Evolutionary conservation across 495 filamentous ascomycete species (phyloP), one percentile per base, ranked within the genome.

Genomic region (Rhypophila decipiens): DNA sequence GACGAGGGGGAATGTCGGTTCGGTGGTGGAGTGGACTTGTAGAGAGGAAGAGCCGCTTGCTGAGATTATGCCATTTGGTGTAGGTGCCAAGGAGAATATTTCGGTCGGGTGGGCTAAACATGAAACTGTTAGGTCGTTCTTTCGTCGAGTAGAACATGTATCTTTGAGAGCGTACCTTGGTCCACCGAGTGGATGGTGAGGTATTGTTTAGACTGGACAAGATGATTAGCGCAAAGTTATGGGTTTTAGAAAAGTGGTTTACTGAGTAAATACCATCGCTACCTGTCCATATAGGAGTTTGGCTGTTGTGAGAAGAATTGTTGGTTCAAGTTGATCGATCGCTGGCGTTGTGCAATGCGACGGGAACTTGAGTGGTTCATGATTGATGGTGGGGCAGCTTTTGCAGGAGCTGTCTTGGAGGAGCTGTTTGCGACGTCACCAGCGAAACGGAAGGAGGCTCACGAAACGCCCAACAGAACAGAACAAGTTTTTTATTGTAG

Each of bases 131-230:
- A 31, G 13, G n/a, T n/a, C n/a, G n/a, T n/a, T n/a, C n/a, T 39
- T 48, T 43, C 23, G 19, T 37, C 22, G 24, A 15, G 17, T 5
- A 38, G 22, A 27, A n/a, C 27, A 12, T 22, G n/a, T 29, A 35
- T 41, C 18, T 24, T 13, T 42, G 9, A 8, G 7, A 29, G 20
- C 73, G 56, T 61, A 88, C 89, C 88, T 75, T 89, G 77, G 62
- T 95, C 87, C 61, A 93, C 77, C 11, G 90, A 90, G 69, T 95
- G 88, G 47, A 82, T 83, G 47, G 89, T 89, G 29, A 98, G 80
- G 63, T 96, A 97, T 86, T 96, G 94, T 71, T 96, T 95, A 45
- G 93, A 97, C 94, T 98, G 56, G 13, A 39, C 24, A 20, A 8
- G 10, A 4, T 12, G 31, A n/a, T 31, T 12, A 22, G 24, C 10